Conservation (phyloP, 2,329 filamentous ascomycete genomes). For the Amauroascus verrucosus region DNA sequence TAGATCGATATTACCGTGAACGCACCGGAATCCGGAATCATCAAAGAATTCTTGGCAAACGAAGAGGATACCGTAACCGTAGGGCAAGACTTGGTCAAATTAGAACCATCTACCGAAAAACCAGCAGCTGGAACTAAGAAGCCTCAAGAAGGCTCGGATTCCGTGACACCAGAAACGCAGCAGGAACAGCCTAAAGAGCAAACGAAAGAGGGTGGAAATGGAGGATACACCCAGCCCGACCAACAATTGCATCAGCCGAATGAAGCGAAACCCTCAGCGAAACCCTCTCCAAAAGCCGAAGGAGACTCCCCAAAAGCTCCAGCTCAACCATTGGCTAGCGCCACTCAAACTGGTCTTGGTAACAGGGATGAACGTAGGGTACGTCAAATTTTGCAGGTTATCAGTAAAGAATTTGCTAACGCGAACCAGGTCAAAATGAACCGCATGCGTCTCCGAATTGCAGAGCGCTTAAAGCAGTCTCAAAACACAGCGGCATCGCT, state of each 20-base stretch:
- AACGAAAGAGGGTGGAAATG: slow-evolving; percentile 35
- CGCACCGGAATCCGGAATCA: slow-evolving; percentile 76
- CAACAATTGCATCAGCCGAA: background rate
- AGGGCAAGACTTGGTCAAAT: slow-evolving; percentile 77
- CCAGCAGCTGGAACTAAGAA: slow-evolving; percentile 1
- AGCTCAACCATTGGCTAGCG: slow-evolving; percentile 9
- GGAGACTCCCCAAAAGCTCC: slow-evolving; percentile 12
- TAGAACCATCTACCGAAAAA: slow-evolving; percentile 60
- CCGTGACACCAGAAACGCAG: slow-evolving; percentile 22
- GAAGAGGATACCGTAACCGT: slow-evolving; percentile 95
- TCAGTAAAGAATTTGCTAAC: background rate
- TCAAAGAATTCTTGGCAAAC: slow-evolving; percentile 82
- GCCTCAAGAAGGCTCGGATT: slow-evolving; percentile 17
- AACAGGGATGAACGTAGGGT: slow-evolving; percentile 80
- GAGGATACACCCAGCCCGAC: slow-evolving; percentile 12
- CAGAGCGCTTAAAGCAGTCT: slow-evolving; percentile 96
- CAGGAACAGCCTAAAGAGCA: slow-evolving; percentile 16
- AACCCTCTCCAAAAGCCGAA: slow-evolving; percentile 7
- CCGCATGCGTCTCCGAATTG: slow-evolving; percentile 94
- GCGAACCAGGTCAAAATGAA: slow-evolving; percentile 87
- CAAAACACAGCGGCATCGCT: slow-evolving; percentile 96
- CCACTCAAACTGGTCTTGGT: slow-evolving; percentile 43
- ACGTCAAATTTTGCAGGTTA: slow-evolving; percentile 31
- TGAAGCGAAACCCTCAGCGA: too few relatives aligned
- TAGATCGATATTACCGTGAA: slow-evolving; percentile 96